Evolutionary conservation across 371 early-diverging fungal genomes (phyloP), one percentile per base, ranked within the genome.

Genomic region (Dichotomocladium elegans): DNA sequence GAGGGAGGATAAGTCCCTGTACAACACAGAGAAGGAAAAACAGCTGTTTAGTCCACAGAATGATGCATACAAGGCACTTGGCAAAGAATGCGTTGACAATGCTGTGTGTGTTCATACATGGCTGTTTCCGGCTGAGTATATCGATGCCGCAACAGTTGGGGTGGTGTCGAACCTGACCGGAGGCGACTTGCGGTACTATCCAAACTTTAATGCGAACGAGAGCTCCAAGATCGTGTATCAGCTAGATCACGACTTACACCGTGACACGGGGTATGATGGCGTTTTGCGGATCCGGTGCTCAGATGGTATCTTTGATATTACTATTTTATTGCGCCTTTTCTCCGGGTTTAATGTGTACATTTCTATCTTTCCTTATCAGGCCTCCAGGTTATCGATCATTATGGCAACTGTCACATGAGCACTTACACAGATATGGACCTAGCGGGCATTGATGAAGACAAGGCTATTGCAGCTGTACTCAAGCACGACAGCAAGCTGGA

Each of bases 381-480:
- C 2, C 70, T 98, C 41, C 87, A 89, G 40, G 81, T 95, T 3
- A 77, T 81, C n/a, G 94, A 95, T 50, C 90, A 98, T 66, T 89
- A 87, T 62, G 99, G 99, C 47, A 95, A 94, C 73, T 89, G 96
- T 67, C 85, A 83, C 60, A 95, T 94, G 93, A 88, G 89, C 56
- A 95, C 94, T 63, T 79, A 83, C 31, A 93, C 95, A 0, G 99
- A 98, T 63, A 72, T 95, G 28, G 96, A 98, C 66, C 66, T 95
- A 11, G 92, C 91, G 2, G 94, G 93, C n/a, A 77, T 97, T 29
- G 94, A 93, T 60, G 81, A 90, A 35, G 88, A 91, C 37, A 91
- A 91, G 63, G 82, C 95, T 0, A 77, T 96, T 58, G 96, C 85
- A 1, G 91, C 90, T 5, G 67, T 85, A 12, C 66, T 98, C 55